A percentile compares a stretch with the other conserved stretches of the same genome.
Conservation (phyloP, 768 basidiomycete species). For the Serpula lacrymans region DNA sequence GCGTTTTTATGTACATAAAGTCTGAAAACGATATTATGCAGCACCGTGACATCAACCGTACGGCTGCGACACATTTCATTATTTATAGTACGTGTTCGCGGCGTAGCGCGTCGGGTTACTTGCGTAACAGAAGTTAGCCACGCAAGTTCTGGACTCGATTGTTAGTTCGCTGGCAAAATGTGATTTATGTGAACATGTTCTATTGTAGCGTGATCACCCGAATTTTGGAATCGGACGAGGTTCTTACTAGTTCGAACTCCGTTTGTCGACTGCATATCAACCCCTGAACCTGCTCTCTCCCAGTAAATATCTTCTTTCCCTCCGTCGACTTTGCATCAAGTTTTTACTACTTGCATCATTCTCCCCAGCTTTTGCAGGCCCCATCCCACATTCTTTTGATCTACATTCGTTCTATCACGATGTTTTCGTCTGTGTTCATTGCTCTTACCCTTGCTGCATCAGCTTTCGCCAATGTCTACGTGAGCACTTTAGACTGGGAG, state of each 20-base stretch:
- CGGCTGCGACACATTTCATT: too few relatives aligned
- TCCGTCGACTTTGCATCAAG: neutral
- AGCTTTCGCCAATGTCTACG: conserved; percentile 55
- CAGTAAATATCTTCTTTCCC: too few relatives aligned
- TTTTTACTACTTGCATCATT: too few relatives aligned
- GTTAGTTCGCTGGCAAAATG: too few relatives aligned
- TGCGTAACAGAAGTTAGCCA: too few relatives aligned
- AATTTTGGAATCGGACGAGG: too few relatives aligned
- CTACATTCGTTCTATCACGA: conserved; percentile 27
- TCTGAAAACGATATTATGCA: neutral
- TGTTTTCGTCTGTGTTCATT: conserved; percentile 50
- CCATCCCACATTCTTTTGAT: conserved; percentile 24
- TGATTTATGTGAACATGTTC: conserved; percentile 5
- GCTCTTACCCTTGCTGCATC: conserved; percentile 51
- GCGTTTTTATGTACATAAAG: conserved; percentile 5
- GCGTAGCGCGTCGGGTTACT: too few relatives aligned
- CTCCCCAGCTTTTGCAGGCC: conserved; percentile 9
- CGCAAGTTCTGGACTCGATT: too few relatives aligned
- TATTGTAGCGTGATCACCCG: too few relatives aligned
- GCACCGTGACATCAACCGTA: neutral
- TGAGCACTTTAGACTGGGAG: conserved; percentile 37
- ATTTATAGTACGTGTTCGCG: too few relatives aligned
- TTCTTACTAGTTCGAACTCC: conserved; percentile 36
- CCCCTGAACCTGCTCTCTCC: neutral
- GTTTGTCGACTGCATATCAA: conserved; percentile 12